A percentile compares a stretch with the other conserved stretches of the same genome.
Conservation (phyloP, 768 basidiomycete species). For the Serendipita vermifera region DNA sequence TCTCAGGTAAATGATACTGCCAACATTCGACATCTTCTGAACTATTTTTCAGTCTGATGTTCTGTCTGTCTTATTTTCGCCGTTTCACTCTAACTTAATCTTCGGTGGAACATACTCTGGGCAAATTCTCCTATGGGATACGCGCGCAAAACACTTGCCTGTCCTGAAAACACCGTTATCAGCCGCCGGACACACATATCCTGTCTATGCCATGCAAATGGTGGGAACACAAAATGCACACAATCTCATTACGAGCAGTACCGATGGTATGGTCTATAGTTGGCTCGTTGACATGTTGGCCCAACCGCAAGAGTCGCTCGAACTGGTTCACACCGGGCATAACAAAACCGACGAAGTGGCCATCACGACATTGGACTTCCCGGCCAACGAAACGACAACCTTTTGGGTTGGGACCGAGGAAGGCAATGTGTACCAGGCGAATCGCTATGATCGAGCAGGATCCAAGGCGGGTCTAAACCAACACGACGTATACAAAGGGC, state of each 20-base stretch:
- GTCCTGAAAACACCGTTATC: conserved; percentile 94
- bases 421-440: conserved; percentile 92
- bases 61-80: conserved; percentile 90
- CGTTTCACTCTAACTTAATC: conserved; percentile 92
- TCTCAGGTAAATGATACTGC: conserved; percentile 62
- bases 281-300: conserved; percentile 99
- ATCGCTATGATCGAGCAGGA: conserved; percentile 92
- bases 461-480: conserved; percentile 92
- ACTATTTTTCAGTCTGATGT: conserved; percentile 68
- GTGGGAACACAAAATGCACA: conserved; percentile 98
- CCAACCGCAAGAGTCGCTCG: conserved; percentile 95
- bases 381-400: conserved; percentile 89
- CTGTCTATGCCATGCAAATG: conserved; percentile 97
- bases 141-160: conserved; percentile 88
- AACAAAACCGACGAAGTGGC: conserved; percentile 96
- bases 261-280: conserved; percentile 92
- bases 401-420: conserved; percentile 99
- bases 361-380: conserved; percentile 87
- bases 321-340: conserved; percentile 77
- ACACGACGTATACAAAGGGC: conserved; percentile 84
- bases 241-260: conserved; percentile 91
- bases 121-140: conserved; percentile 97
- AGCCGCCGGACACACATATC: conserved; percentile 94
- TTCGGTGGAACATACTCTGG: conserved; percentile 99
- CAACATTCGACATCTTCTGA: neutral